phyloP scores from a whole-genome alignment of 768 basidiomycete species.

The Trametes villosa region DNA sequence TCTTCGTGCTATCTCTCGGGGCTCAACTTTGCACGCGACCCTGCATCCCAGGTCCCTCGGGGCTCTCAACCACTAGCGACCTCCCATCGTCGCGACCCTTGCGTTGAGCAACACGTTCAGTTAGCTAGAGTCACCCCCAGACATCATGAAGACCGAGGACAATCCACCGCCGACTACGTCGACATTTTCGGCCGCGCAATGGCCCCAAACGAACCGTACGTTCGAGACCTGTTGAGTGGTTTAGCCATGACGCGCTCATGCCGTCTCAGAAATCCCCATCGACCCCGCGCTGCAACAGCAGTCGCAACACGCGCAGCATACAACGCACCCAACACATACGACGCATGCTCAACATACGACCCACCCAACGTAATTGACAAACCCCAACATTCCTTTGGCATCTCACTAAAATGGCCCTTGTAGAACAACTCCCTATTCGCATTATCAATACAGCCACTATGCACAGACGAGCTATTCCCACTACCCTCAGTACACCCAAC shows the following conservation, averaged over 20 bases:
- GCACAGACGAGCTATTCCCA: slow-evolving; percentile 46
- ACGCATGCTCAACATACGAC: slow-evolving; percentile 2
- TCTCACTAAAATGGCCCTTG: slow-evolving; percentile 1
- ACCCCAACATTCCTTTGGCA: neutral
- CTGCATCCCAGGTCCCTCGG: too few relatives aligned
- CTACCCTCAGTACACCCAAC: slow-evolving; percentile 45
- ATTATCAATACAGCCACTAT: slow-evolving; percentile 49
- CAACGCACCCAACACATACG: slow-evolving; percentile 21
- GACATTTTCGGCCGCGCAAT: slow-evolving; percentile 43
- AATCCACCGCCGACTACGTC: slow-evolving; percentile 33
- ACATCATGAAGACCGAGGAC: slow-evolving; percentile 50
- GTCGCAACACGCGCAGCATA: slow-evolving; percentile 22
- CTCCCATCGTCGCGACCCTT: neutral
- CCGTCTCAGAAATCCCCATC: slow-evolving; percentile 59
- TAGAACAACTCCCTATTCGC: slow-evolving; percentile 25
- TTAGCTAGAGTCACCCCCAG: neutral
- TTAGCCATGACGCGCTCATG: neutral
- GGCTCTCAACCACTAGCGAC: too few relatives aligned
- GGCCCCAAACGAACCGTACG: slow-evolving; percentile 43
- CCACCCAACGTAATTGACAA: slow-evolving; percentile 21
- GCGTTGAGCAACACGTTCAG: neutral
- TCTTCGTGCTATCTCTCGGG: neutral
- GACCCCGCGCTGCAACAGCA: slow-evolving; percentile 62
- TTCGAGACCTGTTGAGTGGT: neutral
- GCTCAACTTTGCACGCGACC: neutral